phyloP scores from a whole-genome alignment of 768 basidiomycete genomes.

The Xerocomellus amylosporus region DNA sequence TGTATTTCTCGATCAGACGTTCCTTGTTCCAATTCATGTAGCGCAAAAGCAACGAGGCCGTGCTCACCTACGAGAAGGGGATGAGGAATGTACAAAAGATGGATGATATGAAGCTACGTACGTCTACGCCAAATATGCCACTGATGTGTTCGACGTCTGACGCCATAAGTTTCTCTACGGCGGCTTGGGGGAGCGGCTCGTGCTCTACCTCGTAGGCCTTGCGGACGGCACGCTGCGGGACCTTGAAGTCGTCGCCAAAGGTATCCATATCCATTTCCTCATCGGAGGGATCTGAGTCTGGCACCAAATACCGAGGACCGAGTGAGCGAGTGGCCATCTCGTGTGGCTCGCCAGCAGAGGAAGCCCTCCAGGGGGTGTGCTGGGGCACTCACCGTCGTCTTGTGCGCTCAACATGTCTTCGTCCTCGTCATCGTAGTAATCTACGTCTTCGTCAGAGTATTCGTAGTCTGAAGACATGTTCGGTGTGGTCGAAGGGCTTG shows the following conservation, averaged over 20 bases:
- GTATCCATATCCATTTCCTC: constrained; percentile 72
- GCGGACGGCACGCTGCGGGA: constrained; percentile 50
- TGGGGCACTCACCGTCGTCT: constrained; percentile 46
- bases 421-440: constrained; percentile 70
- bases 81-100: neutral
- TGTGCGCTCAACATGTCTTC: constrained; percentile 62
- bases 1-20: constrained; percentile 92
- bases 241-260: constrained; percentile 61
- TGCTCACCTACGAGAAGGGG: constrained; percentile 47
- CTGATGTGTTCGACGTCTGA: constrained; percentile 82
- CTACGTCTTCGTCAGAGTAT: constrained; percentile 63
- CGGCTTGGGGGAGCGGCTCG: constrained; percentile 65
- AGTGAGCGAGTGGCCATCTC: constrained; percentile 16
- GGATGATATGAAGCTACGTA: constrained; percentile 41
- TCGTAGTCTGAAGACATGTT: constrained; percentile 66
- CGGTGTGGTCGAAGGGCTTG: constrained; percentile 6
- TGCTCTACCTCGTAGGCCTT: constrained; percentile 88
- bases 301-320: constrained; percentile 8
- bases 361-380: neutral
- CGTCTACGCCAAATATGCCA: constrained; percentile 85
- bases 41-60: constrained; percentile 76
- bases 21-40: constrained; percentile 95
- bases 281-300: constrained; percentile 45
- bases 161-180: constrained; percentile 77
- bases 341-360: constrained; percentile 24